Base-by-base conservation (phyloP, 352 stramenopile genomes). In the Globisporangium viniferum region DNA sequence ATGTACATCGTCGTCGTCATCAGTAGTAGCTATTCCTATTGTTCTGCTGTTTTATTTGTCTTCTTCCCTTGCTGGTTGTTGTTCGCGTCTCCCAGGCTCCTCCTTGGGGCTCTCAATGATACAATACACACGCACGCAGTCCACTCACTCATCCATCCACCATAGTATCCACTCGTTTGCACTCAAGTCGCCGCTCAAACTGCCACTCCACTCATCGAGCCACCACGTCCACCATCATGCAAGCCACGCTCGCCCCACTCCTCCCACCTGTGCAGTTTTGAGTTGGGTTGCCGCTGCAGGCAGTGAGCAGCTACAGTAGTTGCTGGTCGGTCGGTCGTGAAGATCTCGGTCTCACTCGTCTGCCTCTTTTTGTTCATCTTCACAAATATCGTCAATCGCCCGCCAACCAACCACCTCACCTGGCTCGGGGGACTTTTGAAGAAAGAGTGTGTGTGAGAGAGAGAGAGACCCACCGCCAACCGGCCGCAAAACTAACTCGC, bases 91-190 rank as follows among this genome's bases (percentile, higher is more conserved):
- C 14, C 18, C 36, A 44, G 36, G 36, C 56, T 62, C 31, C 55
- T 60, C 18, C 56, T 48, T 24, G 39, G 39, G 39, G 39, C 15
- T 49, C 15, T 49, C 41, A 49, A 49, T 49, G 8, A n/a, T 49
- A 49, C 41, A 49, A 49, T 49, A 59, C 54, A 59, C 27, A 33
- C 54, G 27, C 54, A 59, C 6, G 7, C 54, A 59, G 36, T 44
- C 12, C 9, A 5, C 54, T 12, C 27, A 41, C 12, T 5, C 29
- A 33, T 12, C 3, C 29, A 22, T 22, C 58, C 18, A 53, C 8
- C 41, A 49, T 6, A 7, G 39, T n/a, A 48, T 2, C 14, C 39
- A 48, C 3, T 48, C 39, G 14, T 48, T 39, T 48, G 39, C 39
- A 20, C 5, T 6, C 39, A 48, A 48, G 10, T n/a, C 39, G 5